Percentiles rank a stretch among this genome's conserved stretches.
These are phyloP conservation scores for Acanthamoeba polyphaga DNA, from an alignment of 208 protist genomes.

Conservation along the genomic window DNA sequence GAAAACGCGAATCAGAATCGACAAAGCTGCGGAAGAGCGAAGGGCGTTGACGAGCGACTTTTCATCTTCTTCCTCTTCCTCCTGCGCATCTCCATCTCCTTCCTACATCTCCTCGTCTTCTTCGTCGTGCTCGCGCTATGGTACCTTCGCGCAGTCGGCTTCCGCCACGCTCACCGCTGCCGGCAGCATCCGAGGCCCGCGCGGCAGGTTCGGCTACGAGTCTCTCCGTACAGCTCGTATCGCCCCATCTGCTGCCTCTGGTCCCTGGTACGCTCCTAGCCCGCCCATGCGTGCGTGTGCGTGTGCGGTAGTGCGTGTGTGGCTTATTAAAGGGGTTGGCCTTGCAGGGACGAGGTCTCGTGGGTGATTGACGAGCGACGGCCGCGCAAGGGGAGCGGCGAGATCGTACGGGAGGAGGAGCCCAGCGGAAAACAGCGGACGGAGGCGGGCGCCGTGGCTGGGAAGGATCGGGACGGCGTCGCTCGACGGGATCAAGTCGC, in stretches of 20 bases:
- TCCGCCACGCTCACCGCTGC: background rate
- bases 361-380: constrained; percentile 1
- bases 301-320: too few relatives aligned
- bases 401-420: background rate
- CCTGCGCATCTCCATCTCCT: background rate
- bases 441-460: background rate
- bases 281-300: background rate
- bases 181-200: background rate
- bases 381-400: background rate
- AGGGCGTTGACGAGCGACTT: background rate
- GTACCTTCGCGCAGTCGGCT: background rate
- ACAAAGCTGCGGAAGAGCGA: background rate
- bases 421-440: background rate
- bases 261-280: background rate
- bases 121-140: background rate
- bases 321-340: too few relatives aligned
- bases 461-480: background rate
- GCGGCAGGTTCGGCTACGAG: background rate
- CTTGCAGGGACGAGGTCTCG: background rate
- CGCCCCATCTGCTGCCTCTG: background rate
- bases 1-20: background rate
- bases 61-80: background rate
- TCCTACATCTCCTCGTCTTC: background rate
- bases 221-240: background rate
- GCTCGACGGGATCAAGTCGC: background rate